Evolutionary conservation across 2,329 filamentous ascomycete species (phyloP), one percentile per base, ranked within the genome.

Genomic region (Ilyonectria destructans): DNA sequence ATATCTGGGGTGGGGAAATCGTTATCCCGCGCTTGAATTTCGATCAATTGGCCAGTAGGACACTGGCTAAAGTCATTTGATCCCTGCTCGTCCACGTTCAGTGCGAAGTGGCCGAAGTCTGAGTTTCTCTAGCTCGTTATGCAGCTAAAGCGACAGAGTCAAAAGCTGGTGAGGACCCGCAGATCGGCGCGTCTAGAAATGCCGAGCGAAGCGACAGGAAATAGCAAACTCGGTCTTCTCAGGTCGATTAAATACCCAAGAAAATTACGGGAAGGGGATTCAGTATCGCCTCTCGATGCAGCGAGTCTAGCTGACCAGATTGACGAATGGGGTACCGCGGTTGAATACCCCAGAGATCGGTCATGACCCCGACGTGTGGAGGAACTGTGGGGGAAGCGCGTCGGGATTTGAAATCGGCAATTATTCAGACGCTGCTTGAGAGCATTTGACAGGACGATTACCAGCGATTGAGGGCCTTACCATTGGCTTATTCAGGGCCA

Each of bases 371-470:
- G 2, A 12, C 31, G 49, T 57, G 56, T 35, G 56, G 67, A 58
- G 46, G 59, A 48, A 10, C 21, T 57, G 68, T 62, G 51, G 69
- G 62, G 68, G 69, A 57, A 23, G 45, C 3, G 17, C 2, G 19
- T 70, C 67, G 67, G 69, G 57, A 71, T 60, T 65, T 68, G 63
- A 58, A 69, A 71, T 69, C 69, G 67, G 69, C 69, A 71, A 52
- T 67, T 35, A n/a, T 7, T 29, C 40, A 43, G 40, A n/a, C 40
- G 40, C 15, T 43, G 37, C 37, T 9, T 17, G 40, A 17, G 40
- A 43, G n/a, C 15, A 7, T n/a, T 43, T 6, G 68, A 10, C 37
- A 29, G 26, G 29, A 12, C n/a, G 9, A n/a, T 52, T 19, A 31
- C n/a, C 9, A 19, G 29, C 10, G 10, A 33, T 52, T 33, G 29